Evolutionary conservation across 2,329 filamentous ascomycete species (phyloP).

Genomic region (Zymoseptoria ardabiliae): DNA sequence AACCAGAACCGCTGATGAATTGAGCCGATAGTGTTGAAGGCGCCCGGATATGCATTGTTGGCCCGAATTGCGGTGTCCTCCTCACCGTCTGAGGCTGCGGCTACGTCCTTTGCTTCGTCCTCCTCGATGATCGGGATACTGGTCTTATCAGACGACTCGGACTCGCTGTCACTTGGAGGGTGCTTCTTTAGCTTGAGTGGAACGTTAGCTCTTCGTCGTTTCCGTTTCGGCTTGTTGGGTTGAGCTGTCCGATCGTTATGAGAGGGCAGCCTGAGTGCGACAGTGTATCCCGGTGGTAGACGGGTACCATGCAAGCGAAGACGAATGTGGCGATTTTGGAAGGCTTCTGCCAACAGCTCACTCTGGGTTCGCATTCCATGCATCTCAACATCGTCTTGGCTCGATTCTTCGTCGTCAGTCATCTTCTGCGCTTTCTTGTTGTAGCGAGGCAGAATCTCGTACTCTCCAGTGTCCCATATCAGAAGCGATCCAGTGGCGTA

Average conservation of each 20-base stretch:
- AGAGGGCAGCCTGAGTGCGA: constrained; percentile 33
- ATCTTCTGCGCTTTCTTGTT: constrained; percentile 17
- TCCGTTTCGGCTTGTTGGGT: constrained; percentile 23
- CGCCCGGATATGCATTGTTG: constrained; percentile 60
- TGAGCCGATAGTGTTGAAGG: constrained; percentile 58
- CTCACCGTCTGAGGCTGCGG: constrained; percentile 22
- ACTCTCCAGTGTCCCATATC: constrained; percentile 42
- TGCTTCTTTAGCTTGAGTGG: constrained; percentile 9
- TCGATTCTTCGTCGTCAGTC: constrained; percentile 28
- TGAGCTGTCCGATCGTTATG: constrained; percentile 26
- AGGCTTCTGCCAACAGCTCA: constrained; percentile 33
- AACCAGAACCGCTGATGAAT: constrained; percentile 63
- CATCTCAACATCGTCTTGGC: neutral
- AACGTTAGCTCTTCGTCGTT: constrained; percentile 20
- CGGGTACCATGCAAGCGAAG: constrained; percentile 36
- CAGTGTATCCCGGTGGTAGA: constrained; percentile 34
- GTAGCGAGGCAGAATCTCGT: constrained; percentile 30
- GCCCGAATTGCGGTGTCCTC: constrained; percentile 44
- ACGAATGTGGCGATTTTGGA: constrained; percentile 33
- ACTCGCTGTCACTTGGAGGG: constrained; percentile 13
- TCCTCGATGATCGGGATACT: neutral
- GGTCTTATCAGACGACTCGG: constrained; percentile 9
- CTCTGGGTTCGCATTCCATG: constrained; percentile 21
- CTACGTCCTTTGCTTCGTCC: constrained; percentile 14
- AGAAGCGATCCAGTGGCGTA: constrained; percentile 38